These are phyloP conservation scores for Nannizziopsis barbatae DNA, from an alignment of 2,329 filamentous ascomycete species.

Conservation along the genomic window DNA sequence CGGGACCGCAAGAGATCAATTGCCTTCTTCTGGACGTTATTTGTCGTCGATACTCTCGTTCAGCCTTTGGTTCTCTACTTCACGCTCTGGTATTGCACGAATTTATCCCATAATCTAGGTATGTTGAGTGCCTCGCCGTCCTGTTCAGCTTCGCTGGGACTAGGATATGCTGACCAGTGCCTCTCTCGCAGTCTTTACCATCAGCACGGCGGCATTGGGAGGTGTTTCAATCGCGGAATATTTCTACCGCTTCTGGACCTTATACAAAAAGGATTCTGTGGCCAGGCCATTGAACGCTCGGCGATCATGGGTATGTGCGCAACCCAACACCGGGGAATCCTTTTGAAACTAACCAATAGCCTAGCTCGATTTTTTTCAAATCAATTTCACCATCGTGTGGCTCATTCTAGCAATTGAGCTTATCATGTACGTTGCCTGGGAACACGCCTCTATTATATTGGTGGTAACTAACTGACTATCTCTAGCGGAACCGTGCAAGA, in stretches of 20 bases:
- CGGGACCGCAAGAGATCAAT: constrained; percentile 46
- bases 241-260: constrained; percentile 32
- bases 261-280: constrained; percentile 29
- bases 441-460: neutral
- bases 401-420: constrained; percentile 34
- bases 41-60: constrained; percentile 47
- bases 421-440: constrained; percentile 27
- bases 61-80: constrained; percentile 52
- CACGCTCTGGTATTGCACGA: constrained; percentile 48
- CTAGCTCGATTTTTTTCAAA: constrained; percentile 38
- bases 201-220: constrained; percentile 32
- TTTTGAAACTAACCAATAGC: neutral
- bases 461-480: neutral
- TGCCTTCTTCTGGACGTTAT: constrained; percentile 48
- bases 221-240: constrained; percentile 36
- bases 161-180: neutral
- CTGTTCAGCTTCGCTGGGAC: no score
- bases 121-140: neutral
- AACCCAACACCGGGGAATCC: neutral
- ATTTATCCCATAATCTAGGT: constrained; percentile 36
- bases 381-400: constrained; percentile 38
- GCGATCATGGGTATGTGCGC: constrained; percentile 30
- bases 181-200: constrained; percentile 30
- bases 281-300: constrained; percentile 33
- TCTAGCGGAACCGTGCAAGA: constrained; percentile 31